phyloP scores from a whole-genome alignment of 192 early-diverging fungal genomes.

The Glomus cerebriforme region DNA sequence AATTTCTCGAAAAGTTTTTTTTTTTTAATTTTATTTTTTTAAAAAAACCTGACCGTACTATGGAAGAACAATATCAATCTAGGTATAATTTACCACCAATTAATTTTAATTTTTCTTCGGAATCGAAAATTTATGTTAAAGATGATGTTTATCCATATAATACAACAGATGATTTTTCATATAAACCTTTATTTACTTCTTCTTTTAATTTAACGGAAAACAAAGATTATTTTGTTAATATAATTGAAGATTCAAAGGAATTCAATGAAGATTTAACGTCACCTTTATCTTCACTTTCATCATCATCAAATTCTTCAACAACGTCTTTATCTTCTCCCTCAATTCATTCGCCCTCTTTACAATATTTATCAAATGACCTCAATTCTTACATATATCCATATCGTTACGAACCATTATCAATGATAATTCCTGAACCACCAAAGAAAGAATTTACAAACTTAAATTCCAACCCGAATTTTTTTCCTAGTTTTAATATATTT shows the following conservation, averaged over 20 bases:
- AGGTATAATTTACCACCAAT: not conserved
- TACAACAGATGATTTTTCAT: not conserved
- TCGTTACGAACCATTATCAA: not conserved
- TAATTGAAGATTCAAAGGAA: not conserved
- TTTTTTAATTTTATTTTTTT: too few relatives aligned
- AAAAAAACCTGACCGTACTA: too few relatives aligned
- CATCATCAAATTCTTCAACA: not conserved
- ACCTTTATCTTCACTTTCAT: not conserved
- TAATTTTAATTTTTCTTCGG: not conserved
- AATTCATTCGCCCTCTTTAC: not conserved
- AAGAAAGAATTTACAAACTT: not conserved
- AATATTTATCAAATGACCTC: not conserved
- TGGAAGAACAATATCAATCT: too few relatives aligned
- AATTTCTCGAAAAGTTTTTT: too few relatives aligned
- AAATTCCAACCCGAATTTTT: not conserved
- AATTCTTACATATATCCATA: not conserved
- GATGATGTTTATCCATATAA: not conserved
- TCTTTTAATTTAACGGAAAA: not conserved
- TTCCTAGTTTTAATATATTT: not conserved
- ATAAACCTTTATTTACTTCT: not conserved
- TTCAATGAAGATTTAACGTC: not conserved
- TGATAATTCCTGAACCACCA: not conserved
- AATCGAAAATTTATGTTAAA: not conserved
- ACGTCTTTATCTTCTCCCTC: not conserved
- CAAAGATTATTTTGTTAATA: not conserved